Conservation (phyloP, 2,329 filamentous ascomycete genomes). For the Ascochyta fabae region DNA sequence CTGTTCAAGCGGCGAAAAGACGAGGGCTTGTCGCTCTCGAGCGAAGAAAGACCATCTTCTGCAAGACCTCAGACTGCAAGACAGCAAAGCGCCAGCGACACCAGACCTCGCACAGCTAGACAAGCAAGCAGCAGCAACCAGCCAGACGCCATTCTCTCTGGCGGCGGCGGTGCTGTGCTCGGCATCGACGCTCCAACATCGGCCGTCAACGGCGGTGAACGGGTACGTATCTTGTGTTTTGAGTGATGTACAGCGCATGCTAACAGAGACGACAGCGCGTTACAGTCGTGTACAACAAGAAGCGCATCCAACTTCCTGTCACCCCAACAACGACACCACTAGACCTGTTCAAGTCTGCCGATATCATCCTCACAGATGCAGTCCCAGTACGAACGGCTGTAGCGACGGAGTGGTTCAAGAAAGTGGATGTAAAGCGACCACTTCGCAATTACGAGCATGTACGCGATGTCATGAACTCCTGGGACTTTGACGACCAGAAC, state of each 20-base stretch:
- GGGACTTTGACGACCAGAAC: slow-evolving; percentile 83
- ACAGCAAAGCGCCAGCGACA: slow-evolving; percentile 29
- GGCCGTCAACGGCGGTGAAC: slow-evolving; percentile 79
- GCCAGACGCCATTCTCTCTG: slow-evolving; percentile 49
- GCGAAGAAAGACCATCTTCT: slow-evolving; percentile 25
- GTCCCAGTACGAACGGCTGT: slow-evolving; percentile 72
- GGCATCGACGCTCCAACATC: slow-evolving; percentile 78
- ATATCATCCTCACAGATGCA: slow-evolving; percentile 66
- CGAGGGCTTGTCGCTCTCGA: slow-evolving; percentile 29
- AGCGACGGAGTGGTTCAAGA: slow-evolving; percentile 77
- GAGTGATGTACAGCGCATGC: background rate
- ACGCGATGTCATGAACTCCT: slow-evolving; percentile 88
- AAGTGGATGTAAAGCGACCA: slow-evolving; percentile 79
- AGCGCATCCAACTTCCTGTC: slow-evolving; percentile 73
- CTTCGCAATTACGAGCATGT: slow-evolving; percentile 86
- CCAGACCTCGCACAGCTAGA: slow-evolving; percentile 23
- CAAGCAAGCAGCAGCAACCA: slow-evolving; percentile 33
- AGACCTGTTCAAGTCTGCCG: slow-evolving; percentile 74
- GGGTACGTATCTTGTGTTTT: slow-evolving; percentile 59
- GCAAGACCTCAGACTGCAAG: slow-evolving; percentile 23
- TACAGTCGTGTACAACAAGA: slow-evolving; percentile 73
- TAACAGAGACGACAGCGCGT: slow-evolving; percentile 62
- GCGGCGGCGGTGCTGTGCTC: slow-evolving; percentile 57
- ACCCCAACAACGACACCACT: slow-evolving; percentile 74
- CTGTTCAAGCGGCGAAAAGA: slow-evolving; percentile 46